These are phyloP conservation scores for Metarhizium robertsii DNA, from an alignment of 2,329 filamentous ascomycete genomes.

Conservation along the genomic window DNA sequence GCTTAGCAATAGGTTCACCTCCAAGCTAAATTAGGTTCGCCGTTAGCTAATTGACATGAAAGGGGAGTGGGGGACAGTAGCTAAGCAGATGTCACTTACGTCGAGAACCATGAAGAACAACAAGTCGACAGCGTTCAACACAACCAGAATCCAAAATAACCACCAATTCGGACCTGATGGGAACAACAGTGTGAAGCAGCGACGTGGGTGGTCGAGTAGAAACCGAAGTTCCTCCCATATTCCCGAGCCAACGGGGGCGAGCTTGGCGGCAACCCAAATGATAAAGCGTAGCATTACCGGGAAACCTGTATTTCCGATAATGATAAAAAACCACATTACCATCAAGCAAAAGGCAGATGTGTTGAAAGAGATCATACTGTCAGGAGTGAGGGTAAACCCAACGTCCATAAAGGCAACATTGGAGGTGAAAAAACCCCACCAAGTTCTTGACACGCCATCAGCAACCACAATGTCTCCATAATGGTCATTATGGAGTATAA, in stretches of 20 bases:
- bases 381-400: constrained; percentile 84
- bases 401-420: constrained; percentile 89
- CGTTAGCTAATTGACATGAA: not conserved
- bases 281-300: constrained; percentile 89
- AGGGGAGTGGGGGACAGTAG: not conserved
- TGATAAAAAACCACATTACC: constrained; percentile 74
- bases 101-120: constrained; percentile 91
- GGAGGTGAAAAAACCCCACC: constrained; percentile 90
- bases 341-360: constrained; percentile 66
- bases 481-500: constrained; percentile 56
- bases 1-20: constrained; percentile 53
- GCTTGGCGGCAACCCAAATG: constrained; percentile 71
- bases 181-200: constrained; percentile 93
- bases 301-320: constrained; percentile 93
- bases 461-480: constrained; percentile 59
- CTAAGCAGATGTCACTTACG: constrained; percentile 37
- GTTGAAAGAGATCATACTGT: constrained; percentile 90
- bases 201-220: constrained; percentile 84
- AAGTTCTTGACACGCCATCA: constrained; percentile 56
- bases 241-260: constrained; percentile 55
- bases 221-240: constrained; percentile 88
- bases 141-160: constrained; percentile 77
- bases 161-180: constrained; percentile 89
- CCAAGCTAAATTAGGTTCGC: constrained; percentile 48
- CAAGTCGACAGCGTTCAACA: constrained; percentile 76